Evolutionary conservation across 768 basidiomycete species (phyloP).

Genomic region (Suillus spraguei): DNA sequence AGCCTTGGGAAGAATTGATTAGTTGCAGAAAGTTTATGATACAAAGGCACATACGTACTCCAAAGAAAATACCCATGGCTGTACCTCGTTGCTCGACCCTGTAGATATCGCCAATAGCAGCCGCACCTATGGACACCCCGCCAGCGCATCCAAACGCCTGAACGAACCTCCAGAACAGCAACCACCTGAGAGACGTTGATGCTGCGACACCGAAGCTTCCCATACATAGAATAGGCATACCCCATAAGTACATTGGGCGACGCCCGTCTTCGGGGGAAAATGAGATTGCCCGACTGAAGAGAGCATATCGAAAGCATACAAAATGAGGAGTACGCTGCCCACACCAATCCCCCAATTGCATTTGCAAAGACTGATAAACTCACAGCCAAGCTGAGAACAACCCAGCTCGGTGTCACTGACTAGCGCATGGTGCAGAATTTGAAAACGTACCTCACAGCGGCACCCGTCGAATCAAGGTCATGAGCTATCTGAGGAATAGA

Average conservation of each 20-base stretch:
- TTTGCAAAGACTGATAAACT: slow-evolving; percentile 47
- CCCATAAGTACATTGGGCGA: slow-evolving; percentile 55
- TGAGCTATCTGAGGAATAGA: slow-evolving; percentile 38
- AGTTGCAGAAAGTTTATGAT: slow-evolving; percentile 29
- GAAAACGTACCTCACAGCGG: slow-evolving; percentile 31
- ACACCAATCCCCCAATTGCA: slow-evolving; percentile 45
- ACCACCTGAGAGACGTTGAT: slow-evolving; percentile 44
- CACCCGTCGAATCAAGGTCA: slow-evolving; percentile 33
- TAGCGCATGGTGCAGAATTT: neutral
- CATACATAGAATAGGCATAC: slow-evolving; percentile 55
- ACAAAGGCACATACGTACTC: slow-evolving; percentile 17
- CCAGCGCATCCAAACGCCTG: slow-evolving; percentile 63
- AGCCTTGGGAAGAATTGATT: neutral
- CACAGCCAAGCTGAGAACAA: slow-evolving; percentile 41
- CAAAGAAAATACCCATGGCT: slow-evolving; percentile 41
- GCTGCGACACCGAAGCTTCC: slow-evolving; percentile 59
- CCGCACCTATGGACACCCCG: slow-evolving; percentile 53
- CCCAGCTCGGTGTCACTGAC: neutral
- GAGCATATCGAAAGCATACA: slow-evolving; percentile 34
- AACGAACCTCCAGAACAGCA: slow-evolving; percentile 61
- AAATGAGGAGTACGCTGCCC: slow-evolving; percentile 48
- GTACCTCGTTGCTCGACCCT: slow-evolving; percentile 53
- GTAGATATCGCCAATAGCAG: slow-evolving; percentile 63
- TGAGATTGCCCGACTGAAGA: neutral
- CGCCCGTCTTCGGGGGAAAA: slow-evolving; percentile 52